A percentile compares a stretch with the other conserved stretches of the same genome.
phyloP scores from a whole-genome alignment of 2,329 filamentous ascomycete species.

The Pyricularia pennisetigena region DNA sequence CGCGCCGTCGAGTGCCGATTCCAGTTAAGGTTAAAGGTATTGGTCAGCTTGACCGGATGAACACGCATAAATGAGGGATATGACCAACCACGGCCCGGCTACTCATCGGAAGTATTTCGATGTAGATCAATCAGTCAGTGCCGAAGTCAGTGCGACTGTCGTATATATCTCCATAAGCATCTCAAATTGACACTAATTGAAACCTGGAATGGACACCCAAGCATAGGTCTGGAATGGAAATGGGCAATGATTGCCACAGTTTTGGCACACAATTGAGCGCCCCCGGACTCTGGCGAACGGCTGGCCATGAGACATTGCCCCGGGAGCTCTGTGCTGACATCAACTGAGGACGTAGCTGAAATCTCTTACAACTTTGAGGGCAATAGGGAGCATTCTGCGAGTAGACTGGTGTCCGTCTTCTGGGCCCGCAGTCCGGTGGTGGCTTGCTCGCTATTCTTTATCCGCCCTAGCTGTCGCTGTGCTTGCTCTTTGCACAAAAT shows the following conservation, averaged over 20 bases:
- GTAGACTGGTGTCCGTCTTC: neutral
- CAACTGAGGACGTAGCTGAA: neutral
- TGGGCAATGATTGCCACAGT: neutral
- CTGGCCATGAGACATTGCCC: neutral
- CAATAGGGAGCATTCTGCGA: neutral
- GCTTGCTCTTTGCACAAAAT: slow-evolving; percentile 4
- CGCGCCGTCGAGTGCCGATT: neutral
- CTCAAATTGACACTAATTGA: neutral
- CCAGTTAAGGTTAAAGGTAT: neutral
- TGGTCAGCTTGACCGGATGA: neutral
- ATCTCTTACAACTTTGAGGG: neutral
- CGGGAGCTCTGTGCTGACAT: neutral
- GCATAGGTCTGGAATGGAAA: neutral
- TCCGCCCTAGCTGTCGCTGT: slow-evolving; percentile 8
- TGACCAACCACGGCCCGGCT: neutral
- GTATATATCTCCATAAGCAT: neutral
- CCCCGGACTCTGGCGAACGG: neutral
- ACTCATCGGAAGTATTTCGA: neutral
- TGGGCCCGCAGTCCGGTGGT: neutral
- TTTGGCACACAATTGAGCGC: neutral
- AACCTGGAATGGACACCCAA: neutral
- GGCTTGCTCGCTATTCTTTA: slow-evolving; percentile 7
- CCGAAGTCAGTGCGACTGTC: neutral
- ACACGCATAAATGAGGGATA: neutral
- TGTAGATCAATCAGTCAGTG: neutral